These are phyloP conservation scores for Rosa persica DNA, from an alignment of 306 rosid species.

Conservation along the genomic window DNA sequence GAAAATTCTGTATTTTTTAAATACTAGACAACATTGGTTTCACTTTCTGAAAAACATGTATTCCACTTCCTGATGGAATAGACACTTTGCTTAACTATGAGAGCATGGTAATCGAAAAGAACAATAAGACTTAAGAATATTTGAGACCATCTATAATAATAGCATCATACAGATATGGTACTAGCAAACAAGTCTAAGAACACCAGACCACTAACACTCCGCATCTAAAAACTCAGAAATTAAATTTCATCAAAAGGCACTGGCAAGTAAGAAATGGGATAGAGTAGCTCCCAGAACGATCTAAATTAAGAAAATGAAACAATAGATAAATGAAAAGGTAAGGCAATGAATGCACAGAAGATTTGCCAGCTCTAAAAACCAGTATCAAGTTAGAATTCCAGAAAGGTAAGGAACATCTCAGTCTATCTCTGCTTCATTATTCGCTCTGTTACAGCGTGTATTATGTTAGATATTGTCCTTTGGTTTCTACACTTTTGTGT, in stretches of 20 bases:
- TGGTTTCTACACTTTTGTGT: neutral
- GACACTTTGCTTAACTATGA: neutral
- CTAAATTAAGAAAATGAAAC: conserved; percentile 2
- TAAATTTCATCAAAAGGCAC: neutral
- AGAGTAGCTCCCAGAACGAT: neutral
- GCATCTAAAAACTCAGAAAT: neutral
- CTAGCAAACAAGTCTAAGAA: neutral
- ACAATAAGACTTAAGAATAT: neutral
- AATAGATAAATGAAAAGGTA: neutral
- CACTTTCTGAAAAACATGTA: neutral
- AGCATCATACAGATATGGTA: neutral
- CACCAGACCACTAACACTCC: neutral
- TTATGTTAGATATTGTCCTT: neutral
- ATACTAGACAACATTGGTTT: neutral
- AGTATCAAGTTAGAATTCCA: neutral
- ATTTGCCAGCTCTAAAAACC: neutral
- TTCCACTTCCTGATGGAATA: neutral
- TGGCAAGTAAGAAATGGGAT: neutral
- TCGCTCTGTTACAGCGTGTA: neutral
- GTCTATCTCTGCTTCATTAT: conserved; percentile 9
- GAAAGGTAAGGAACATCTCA: conserved; percentile 16
- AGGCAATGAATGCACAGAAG: neutral
- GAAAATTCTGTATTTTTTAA: neutral
- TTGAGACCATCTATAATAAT: neutral
- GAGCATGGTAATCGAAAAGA: neutral